Evolutionary conservation across 192 early-diverging fungal genomes (phyloP).

Genomic region (Coemansia sp.): DNA sequence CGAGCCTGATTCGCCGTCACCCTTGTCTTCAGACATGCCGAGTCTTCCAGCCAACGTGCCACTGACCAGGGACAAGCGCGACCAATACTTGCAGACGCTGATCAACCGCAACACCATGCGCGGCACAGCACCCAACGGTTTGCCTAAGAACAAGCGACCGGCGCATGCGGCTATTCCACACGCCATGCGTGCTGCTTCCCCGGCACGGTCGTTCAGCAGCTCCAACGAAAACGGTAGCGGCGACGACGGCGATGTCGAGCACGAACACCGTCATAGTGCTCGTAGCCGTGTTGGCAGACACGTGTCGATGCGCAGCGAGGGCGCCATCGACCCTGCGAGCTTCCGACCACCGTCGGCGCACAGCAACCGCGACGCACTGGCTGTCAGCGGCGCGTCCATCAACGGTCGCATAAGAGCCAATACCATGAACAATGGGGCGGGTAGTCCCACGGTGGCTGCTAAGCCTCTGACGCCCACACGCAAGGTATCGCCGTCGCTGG

Average conservation of each 20-base stretch:
- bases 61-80: conserved; percentile 52
- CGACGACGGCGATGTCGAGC: conserved; percentile 26
- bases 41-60: conserved; percentile 31
- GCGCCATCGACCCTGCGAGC: conserved; percentile 22
- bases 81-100: conserved; percentile 52
- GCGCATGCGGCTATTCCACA: conserved; percentile 25
- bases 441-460: conserved; percentile 1
- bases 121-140: conserved; percentile 3
- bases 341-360: conserved; percentile 26
- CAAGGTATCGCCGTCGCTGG: conserved; percentile 50
- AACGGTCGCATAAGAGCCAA: conserved; percentile 46
- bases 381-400: conserved; percentile 31
- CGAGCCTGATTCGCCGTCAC: conserved; percentile 15
- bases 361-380: conserved; percentile 27
- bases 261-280: conserved; percentile 5
- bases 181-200: conserved; percentile 37
- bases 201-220: conserved; percentile 10
- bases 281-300: conserved; percentile 22
- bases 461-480: conserved; percentile 18
- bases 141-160: conserved; percentile 27
- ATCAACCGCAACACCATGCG: conserved; percentile 53
- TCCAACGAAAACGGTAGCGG: conserved; percentile 12
- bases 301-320: conserved; percentile 43
- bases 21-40: neutral
- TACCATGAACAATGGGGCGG: conserved; percentile 10